Base-by-base conservation (phyloP, 805 yeast genomes). In the Yamadazyma scolyti region DNA sequence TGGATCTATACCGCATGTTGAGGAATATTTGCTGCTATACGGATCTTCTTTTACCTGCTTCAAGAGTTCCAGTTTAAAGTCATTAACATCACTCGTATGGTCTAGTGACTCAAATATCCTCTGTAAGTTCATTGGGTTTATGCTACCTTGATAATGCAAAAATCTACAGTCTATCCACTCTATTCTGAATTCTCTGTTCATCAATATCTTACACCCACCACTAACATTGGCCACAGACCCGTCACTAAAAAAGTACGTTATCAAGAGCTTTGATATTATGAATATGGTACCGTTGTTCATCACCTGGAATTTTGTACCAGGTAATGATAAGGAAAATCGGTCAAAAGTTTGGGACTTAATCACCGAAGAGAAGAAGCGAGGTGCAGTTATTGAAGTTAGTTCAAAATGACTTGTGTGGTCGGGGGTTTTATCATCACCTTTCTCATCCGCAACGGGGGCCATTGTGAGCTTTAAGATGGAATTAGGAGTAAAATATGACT, bases 101-200 rank as follows among this genome's bases (percentile, higher is more conserved):
- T 28, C 18, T 7, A 28, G 13, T 7, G 21, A 16, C 14, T 31
- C 22, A 27, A 27, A 28, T 17, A 28, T 6, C 30, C 24, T 41
- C 3, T 31, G 30, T 2, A 40, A 11, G 10, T 31, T 37, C 20
- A 14, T 11, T 12, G 23, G 6, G 30, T 30, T 24, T 34, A 63
- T 31, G 2, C 58, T 40, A 9, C 54, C 49, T 24, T 53, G 55
- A 39, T 56, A 60, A 23, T 44, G 45, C 23, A 41, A 20, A 20
- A 54, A 47, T 16, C 71, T 72, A 39, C 81, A 60, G 46, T 84
- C 94, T 25, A 82, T 52, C 76, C 83, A 82, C 42, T 85, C 94
- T 17, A 87, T 72, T 40, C 74, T 71, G 38, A 84, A 60, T 31
- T 69, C 72, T 19, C 79, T 63, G 47, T 76, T 79, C 58, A 86